Conservation (phyloP, 1,284 basidiomycete species). For the Austroboletus novae-zelandiae region DNA sequence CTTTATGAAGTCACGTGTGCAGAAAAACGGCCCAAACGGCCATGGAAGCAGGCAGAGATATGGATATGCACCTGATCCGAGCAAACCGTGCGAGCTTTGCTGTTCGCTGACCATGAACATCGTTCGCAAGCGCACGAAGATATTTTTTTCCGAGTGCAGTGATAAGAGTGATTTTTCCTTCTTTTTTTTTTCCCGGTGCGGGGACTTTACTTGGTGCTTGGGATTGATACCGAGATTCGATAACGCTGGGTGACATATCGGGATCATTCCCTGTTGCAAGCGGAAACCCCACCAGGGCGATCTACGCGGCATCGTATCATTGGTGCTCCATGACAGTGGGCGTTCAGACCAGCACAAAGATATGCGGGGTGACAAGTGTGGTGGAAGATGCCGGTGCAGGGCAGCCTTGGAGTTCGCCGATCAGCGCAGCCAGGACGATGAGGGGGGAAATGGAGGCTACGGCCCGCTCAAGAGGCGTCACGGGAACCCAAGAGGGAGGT, state of each 20-base stretch:
- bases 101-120: neutral
- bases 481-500: neutral
- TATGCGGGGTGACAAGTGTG: no score
- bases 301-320: neutral
- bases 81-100: neutral
- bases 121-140: neutral
- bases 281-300: neutral
- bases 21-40: no score
- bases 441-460: neutral
- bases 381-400: neutral
- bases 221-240: neutral
- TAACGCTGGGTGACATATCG: neutral
- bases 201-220: neutral
- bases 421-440: neutral
- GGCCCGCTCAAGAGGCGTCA: neutral
- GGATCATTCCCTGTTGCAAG: neutral
- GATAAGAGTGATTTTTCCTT: neutral
- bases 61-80: neutral
- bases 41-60: neutral
- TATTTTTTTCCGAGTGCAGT: neutral
- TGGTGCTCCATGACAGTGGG: neutral
- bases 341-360: no score
- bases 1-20: neutral
- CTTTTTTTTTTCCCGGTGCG: neutral
- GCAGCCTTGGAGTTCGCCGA: neutral